Evolutionary conservation across 2,329 filamentous ascomycete species (phyloP).

Genomic region (Colletotrichum sojae): DNA sequence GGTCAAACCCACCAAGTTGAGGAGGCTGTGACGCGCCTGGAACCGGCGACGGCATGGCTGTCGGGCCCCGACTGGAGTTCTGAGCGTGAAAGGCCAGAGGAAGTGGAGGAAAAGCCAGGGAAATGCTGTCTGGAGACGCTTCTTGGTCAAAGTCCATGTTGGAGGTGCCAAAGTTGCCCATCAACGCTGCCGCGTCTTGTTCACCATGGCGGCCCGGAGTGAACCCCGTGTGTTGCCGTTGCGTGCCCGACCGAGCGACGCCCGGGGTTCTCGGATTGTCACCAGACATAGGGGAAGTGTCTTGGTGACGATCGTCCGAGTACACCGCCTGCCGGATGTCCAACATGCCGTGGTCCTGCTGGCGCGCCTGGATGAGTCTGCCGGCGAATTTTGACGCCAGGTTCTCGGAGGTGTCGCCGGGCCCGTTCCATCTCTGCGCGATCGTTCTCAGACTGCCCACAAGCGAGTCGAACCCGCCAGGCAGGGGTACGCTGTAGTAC

Average conservation of each 20-base stretch:
- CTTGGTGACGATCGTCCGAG: constrained; percentile 44
- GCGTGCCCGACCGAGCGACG: not conserved
- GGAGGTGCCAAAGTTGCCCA: not conserved
- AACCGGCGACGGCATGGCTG: constrained; percentile 34
- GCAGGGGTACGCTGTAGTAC: constrained; percentile 49
- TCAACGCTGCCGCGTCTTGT: not conserved
- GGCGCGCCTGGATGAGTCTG: constrained; percentile 46
- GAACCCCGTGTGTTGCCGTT: not conserved
- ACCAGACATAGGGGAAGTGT: not conserved
- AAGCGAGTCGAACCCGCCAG: constrained; percentile 50
- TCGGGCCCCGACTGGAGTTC: constrained; percentile 30
- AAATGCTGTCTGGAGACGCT: constrained; percentile 43
- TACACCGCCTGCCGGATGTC: constrained; percentile 53
- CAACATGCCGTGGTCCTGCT: constrained; percentile 46
- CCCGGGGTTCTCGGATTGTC: not conserved
- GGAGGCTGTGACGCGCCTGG: not conserved
- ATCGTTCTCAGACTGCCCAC: constrained; percentile 53
- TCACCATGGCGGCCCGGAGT: not conserved
- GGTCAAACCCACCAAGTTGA: not conserved
- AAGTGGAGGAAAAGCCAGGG: constrained; percentile 52
- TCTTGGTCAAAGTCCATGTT: constrained; percentile 36
- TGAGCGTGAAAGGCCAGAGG: constrained; percentile 49
- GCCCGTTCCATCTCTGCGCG: constrained; percentile 54
- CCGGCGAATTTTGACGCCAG: constrained; percentile 53
- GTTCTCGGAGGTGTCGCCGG: constrained; percentile 45